Conservation (phyloP, 202 grass and related monocot species). For the Panicum hallii region DNA sequence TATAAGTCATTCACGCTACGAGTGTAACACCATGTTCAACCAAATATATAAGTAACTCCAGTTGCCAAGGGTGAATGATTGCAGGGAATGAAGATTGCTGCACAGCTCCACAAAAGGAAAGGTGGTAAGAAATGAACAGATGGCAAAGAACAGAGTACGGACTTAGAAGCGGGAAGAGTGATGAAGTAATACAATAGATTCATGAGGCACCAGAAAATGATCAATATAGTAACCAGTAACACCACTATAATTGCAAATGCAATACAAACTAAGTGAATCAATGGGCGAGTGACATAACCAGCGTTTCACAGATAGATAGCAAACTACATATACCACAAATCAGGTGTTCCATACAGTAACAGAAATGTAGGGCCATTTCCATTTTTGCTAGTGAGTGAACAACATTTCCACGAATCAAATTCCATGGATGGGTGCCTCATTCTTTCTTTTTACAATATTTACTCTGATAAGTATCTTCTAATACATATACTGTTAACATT, state of each 20-base stretch:
- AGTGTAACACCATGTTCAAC: neutral
- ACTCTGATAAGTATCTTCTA: neutral
- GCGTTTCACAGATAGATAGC: neutral
- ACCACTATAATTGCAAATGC: neutral
- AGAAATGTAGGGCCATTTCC: conserved; percentile 1
- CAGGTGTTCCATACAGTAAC: neutral
- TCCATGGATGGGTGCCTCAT: neutral
- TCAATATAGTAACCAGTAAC: neutral
- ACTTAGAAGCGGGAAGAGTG: neutral
- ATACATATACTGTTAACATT: neutral
- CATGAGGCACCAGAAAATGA: neutral
- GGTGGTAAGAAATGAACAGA: neutral
- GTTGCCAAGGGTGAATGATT: neutral
- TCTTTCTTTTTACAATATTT: neutral
- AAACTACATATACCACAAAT: neutral
- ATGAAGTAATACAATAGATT: neutral
- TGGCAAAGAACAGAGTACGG: neutral
- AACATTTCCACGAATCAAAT: neutral
- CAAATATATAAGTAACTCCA: conserved; percentile 4
- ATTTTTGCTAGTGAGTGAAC: neutral
- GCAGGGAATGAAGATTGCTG: neutral
- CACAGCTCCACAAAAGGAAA: neutral
- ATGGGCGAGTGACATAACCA: neutral
- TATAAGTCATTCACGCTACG: neutral
- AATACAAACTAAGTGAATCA: neutral